Conservation (phyloP, 2,329 filamentous ascomycete species). For the Sporothrix mexicana region DNA sequence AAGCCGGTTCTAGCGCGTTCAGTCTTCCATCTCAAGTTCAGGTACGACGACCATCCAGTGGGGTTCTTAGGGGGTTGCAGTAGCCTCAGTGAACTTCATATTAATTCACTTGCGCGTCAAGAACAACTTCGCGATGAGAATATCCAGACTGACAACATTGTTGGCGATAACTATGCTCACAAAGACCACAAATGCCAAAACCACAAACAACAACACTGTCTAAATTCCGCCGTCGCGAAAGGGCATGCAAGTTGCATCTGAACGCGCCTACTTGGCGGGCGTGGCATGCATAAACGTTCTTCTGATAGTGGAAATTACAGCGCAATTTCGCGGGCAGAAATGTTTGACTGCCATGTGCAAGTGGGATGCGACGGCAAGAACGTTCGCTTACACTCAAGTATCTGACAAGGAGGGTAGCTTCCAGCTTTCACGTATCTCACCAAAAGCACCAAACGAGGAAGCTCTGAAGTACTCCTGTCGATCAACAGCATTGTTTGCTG, state of each 20-base stretch:
- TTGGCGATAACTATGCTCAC: not conserved
- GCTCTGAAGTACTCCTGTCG: constrained; percentile 14
- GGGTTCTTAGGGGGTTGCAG: constrained; percentile 21
- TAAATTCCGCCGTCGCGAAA: not conserved
- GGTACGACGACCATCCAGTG: no score
- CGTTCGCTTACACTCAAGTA: not conserved
- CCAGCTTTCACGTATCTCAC: no score
- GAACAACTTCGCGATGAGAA: no score
- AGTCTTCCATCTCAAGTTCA: not conserved
- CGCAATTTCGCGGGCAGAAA: constrained; percentile 16
- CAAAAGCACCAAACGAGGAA: constrained; percentile 1
- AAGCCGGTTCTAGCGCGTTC: not conserved
- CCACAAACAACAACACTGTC: not conserved
- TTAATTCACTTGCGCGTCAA: no score
- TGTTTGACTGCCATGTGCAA: constrained; percentile 14
- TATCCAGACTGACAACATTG: not conserved
- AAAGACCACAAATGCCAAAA: not conserved
- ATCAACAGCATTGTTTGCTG: not conserved
- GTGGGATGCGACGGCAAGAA: constrained; percentile 1
- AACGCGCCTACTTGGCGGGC: constrained; percentile 4
- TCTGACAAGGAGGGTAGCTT: no score
- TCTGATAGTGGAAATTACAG: constrained; percentile 22
- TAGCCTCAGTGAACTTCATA: not conserved
- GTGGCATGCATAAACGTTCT: constrained; percentile 22
- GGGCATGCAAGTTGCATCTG: constrained; percentile 20